phyloP scores from a whole-genome alignment of 1,139 yeast species.

The Hanseniaspora gamundiae region DNA sequence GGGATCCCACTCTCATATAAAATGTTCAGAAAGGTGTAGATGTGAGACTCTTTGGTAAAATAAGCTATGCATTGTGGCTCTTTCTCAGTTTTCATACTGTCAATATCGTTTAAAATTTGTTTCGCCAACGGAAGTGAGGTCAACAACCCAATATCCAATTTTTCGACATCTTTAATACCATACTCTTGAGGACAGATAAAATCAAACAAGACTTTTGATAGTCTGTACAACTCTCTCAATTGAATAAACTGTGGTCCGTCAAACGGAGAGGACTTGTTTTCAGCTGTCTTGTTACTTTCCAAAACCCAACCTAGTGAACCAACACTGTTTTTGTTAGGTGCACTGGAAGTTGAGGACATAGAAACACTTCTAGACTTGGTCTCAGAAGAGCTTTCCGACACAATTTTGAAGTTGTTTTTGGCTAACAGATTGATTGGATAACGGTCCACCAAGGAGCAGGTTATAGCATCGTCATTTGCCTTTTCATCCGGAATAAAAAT shows the following conservation, averaged over 20 bases:
- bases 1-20: constrained; percentile 92
- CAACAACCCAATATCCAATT: constrained; percentile 85
- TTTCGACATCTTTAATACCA: constrained; percentile 92
- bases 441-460: constrained; percentile 56
- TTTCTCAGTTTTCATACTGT: constrained; percentile 64
- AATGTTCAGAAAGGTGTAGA: constrained; percentile 82
- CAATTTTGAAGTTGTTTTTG: constrained; percentile 54
- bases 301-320: constrained; percentile 71
- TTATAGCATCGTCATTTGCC: constrained; percentile 43
- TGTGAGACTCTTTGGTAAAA: constrained; percentile 94
- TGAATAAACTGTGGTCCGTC: constrained; percentile 72
- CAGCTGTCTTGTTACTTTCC: constrained; percentile 28
- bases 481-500: constrained; percentile 54
- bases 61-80: constrained; percentile 78
- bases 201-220: constrained; percentile 89
- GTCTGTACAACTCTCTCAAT: constrained; percentile 74
- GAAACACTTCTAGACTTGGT: constrained; percentile 7
- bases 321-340: constrained; percentile 25
- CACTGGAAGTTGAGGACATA: constrained; percentile 3
- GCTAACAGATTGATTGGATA: constrained; percentile 74
- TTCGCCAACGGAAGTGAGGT: constrained; percentile 91
- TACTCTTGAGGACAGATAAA: constrained; percentile 98
- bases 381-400: constrained; percentile 12
- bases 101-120: constrained; percentile 72
- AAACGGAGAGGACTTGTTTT: constrained; percentile 44